A percentile compares a stretch with the other conserved stretches of the same genome.
Conservation (phyloP, 306 rosid species). For the Sicyos edulis region DNA sequence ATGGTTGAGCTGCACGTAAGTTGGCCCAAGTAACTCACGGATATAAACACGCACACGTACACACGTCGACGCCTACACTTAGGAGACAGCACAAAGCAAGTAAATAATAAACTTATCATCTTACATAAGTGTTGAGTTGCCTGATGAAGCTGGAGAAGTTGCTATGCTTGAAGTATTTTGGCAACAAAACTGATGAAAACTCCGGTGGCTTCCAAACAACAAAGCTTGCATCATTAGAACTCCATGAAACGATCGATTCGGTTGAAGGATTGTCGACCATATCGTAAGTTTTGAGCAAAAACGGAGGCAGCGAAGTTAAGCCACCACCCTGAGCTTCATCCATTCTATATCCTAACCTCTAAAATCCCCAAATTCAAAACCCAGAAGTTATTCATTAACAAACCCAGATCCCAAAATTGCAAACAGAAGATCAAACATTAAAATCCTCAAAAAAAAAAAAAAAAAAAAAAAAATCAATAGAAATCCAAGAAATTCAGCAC, state of each 20-base stretch:
- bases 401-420: neutral
- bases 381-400: slow-evolving; percentile 24
- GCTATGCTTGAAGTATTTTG: slow-evolving; percentile 73
- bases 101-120: slow-evolving; percentile 24
- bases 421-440: slow-evolving; percentile 3
- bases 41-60: no score
- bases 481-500: neutral
- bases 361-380: slow-evolving; percentile 31
- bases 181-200: slow-evolving; percentile 55
- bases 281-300: slow-evolving; percentile 66
- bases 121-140: slow-evolving; percentile 91
- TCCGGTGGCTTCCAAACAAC: slow-evolving; percentile 67
- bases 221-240: slow-evolving; percentile 53
- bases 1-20: no score
- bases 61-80: slow-evolving; percentile 7
- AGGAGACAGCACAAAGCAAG: slow-evolving; percentile 15
- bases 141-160: slow-evolving; percentile 92
- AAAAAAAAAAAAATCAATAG: neutral
- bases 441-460: neutral
- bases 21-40: no score
- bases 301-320: slow-evolving; percentile 65
- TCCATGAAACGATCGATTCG: slow-evolving; percentile 69
- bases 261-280: slow-evolving; percentile 77
- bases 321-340: slow-evolving; percentile 56
- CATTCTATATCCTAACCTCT: slow-evolving; percentile 37